These are phyloP conservation scores for Coemansia sp. DNA, from an alignment of 192 early-diverging fungal genomes.

Conservation along the genomic window DNA sequence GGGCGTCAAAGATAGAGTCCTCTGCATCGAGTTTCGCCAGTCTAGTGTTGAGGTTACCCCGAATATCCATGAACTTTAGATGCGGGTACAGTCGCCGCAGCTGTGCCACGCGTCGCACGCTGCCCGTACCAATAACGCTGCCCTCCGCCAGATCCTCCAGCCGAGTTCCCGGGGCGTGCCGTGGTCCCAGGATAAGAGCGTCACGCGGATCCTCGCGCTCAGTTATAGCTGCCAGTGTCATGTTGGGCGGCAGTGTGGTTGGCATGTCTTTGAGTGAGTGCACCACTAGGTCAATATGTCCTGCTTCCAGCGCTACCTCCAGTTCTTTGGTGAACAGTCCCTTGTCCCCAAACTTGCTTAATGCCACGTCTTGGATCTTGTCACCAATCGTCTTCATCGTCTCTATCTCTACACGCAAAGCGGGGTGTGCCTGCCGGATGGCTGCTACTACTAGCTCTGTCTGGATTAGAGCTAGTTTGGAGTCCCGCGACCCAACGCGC, in stretches of 20 bases:
- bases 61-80: constrained; percentile 75
- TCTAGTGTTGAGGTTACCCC: constrained; percentile 86
- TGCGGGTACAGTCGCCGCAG: constrained; percentile 76
- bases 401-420: constrained; percentile 54
- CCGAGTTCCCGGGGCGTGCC: constrained; percentile 28
- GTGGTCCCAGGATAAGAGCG: constrained; percentile 70
- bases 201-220: constrained; percentile 92
- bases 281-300: constrained; percentile 81
- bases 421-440: constrained; percentile 59
- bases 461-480: constrained; percentile 88
- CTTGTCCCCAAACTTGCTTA: constrained; percentile 91
- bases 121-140: constrained; percentile 86
- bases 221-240: constrained; percentile 80
- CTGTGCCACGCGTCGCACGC: constrained; percentile 87
- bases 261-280: constrained; percentile 96
- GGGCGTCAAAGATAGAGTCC: constrained; percentile 67
- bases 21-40: constrained; percentile 79
- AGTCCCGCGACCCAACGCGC: constrained; percentile 82
- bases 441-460: constrained; percentile 67
- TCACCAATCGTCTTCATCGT: constrained; percentile 79
- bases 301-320: constrained; percentile 72
- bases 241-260: constrained; percentile 79
- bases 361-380: constrained; percentile 77
- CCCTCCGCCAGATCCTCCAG: constrained; percentile 72
- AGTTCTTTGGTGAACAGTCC: constrained; percentile 92